Base-by-base conservation (phyloP, 2,329 filamentous ascomycete genomes). In the Hymenoscyphus fraxineus region DNA sequence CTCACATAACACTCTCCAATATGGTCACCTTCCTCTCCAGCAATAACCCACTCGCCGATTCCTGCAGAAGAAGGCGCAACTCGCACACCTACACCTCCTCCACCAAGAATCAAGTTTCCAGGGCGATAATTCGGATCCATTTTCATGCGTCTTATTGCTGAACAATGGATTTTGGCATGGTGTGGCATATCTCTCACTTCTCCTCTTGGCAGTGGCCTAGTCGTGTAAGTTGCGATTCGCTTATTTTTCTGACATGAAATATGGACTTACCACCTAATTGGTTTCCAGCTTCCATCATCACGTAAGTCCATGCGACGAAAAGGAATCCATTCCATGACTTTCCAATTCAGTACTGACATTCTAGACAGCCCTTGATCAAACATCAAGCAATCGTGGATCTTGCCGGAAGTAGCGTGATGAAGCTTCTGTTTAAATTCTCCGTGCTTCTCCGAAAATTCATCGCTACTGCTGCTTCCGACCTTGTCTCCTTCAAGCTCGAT, bases 241-340 rank as follows among this genome's bases (percentile, higher is more conserved):
- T 3, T 12, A 10, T 12, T 27, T 12, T 16, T 9, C 1, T 41
- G 5, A 22, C 19, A 59, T 32, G 5, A 44, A 13, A 22, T 31
- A 2, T 10, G 22, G 15, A 60, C 56, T 59, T 54, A 65, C 83
- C 85, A 87, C 16, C 79, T 77, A 65, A 88, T 86, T 1, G 83
- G 80, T 70, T 83, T 83, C 85, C 85, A 88, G 0, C 79, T 81
- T 0, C 83, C 83, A 66, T 87, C 83, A 15, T 77, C 71, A 66
- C 82, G 81, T 19, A 88, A 74, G 69, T 87, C 85, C 84, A 88
- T 87, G 35, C 85, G 78, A 2, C 83, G 80, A 75, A 87, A 86
- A 1, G 85, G 85, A 2, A 87, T 76, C 70, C 83, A 86, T 70
- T 87, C 85, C 84, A 87, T 86, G n/a, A 85, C 67, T n/a, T 81